Evolutionary conservation across 176 grass and related monocot genomes (phyloP).

Genomic region (Hordeum marinum): DNA sequence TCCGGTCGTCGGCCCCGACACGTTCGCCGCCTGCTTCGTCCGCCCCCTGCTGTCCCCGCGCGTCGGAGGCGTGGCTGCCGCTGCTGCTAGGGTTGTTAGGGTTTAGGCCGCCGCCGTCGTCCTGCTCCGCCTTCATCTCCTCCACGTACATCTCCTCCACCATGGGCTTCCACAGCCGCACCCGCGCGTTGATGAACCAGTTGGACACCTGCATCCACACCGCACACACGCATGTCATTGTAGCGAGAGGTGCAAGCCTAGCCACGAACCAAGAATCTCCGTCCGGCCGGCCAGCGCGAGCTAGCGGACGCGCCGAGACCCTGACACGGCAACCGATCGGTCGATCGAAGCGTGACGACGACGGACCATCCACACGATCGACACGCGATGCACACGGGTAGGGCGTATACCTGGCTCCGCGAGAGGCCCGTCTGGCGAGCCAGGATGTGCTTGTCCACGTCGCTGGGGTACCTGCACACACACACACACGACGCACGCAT

Average conservation of each 20-base stretch:
- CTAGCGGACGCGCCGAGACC: slow-evolving; percentile 33
- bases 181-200: slow-evolving; percentile 84
- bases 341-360: slow-evolving; percentile 5
- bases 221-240: neutral
- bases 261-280: slow-evolving; percentile 16
- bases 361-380: slow-evolving; percentile 19
- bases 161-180: slow-evolving; percentile 95
- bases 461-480: slow-evolving; percentile 75
- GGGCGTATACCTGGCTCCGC: slow-evolving; percentile 63
- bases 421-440: slow-evolving; percentile 93
- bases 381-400: neutral
- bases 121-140: slow-evolving; percentile 60
- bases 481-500: neutral
- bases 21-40: neutral
- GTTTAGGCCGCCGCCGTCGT: neutral
- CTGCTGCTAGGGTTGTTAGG: slow-evolving; percentile 21
- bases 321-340: slow-evolving; percentile 43
- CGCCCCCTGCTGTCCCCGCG: neutral
- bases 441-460: slow-evolving; percentile 94
- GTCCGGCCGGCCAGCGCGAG: neutral
- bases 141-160: slow-evolving; percentile 97
- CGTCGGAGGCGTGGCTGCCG: slow-evolving; percentile 24
- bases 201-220: slow-evolving; percentile 58
- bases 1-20: slow-evolving; percentile 30
- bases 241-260: neutral